Base-by-base conservation (phyloP, 1,284 basidiomycete species). In the Tylopilus sp. region DNA sequence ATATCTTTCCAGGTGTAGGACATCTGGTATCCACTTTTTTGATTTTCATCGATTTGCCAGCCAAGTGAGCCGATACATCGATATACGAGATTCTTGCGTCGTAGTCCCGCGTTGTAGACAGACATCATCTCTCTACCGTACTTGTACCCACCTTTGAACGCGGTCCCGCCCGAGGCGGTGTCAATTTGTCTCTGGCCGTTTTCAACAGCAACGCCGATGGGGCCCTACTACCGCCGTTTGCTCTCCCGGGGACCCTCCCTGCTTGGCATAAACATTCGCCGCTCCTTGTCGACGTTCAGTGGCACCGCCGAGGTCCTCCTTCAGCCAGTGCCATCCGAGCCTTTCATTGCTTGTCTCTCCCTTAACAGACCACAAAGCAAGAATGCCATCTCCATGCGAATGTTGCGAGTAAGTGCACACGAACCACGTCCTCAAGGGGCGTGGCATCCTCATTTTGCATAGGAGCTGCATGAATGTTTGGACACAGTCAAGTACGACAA, bases 321-420 rank as follows among this genome's bases (percentile, higher is more conserved):
- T 30, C 75, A 82, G 59, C 71, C 73, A 63, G 72, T 66, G 7
- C 52, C 59, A 25, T 63, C 68, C 13, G 58, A 69, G 44, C 77
- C 80, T 2, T 84, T 83, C 6, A 72, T 89, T 45, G 73, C 76
- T n/a, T 83, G 76, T 54, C 72, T 89, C 19, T 77, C 77, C 30
- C 77, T 97, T 56, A 92, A 96, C 61, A 77, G 91, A 47, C 89
- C 91, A 4, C 77, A 86, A 56, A 84, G 84, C 55, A 93, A 86
- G 77, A 97, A 97, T 72, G 92, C 94, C 16, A 89, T 97, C 47
- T 92, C 89, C 6, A 70, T 82, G 49, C 75, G 75, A 25, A 76
- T 97, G 58, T 74, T 96, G 35, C 74, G 80, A 69, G 89, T 86
- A 6, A 46, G 60, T 41, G 46, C 55, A 59, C 56, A 15, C 18